phyloP scores from a whole-genome alignment of 2,329 filamentous ascomycete species.

The Ilyonectria robusta region DNA sequence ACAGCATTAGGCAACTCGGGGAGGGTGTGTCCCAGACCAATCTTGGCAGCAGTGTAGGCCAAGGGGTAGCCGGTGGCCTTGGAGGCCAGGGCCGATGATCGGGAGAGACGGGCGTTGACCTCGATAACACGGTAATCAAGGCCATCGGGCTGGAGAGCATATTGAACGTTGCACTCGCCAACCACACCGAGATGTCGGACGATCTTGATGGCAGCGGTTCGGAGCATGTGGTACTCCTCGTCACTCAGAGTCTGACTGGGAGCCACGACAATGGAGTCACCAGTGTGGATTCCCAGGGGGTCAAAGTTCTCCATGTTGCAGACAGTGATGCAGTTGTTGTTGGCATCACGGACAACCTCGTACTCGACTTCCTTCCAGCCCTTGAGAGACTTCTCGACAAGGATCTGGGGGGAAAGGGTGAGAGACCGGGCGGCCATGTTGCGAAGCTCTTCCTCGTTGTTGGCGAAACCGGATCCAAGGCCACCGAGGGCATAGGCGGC shows the following conservation, averaged over 20 bases:
- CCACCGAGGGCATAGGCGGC: conserved; percentile 97
- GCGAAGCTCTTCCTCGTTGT: conserved; percentile 92
- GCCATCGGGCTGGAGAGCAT: conserved; percentile 95
- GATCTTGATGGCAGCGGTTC: conserved; percentile 97
- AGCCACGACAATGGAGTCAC: conserved; percentile 98
- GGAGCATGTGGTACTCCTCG: conserved; percentile 99
- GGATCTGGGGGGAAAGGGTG: conserved; percentile 93
- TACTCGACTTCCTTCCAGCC: conserved; percentile 99
- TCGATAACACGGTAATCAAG: conserved; percentile 99
- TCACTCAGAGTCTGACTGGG: conserved; percentile 97
- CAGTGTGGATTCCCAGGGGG: conserved; percentile 96
- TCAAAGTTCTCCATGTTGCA: conserved; percentile 92
- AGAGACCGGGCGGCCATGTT: conserved; percentile 94
- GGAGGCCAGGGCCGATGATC: conserved; percentile 95
- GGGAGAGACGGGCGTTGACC: conserved; percentile 97
- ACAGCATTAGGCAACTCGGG: conserved; percentile 98
- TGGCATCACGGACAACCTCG: conserved; percentile 95
- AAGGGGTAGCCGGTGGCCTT: conserved; percentile 98
- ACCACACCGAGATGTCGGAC: conserved; percentile 97
- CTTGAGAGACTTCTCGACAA: conserved; percentile 98
- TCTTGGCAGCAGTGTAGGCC: conserved; percentile 98
- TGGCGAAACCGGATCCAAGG: conserved; percentile 95
- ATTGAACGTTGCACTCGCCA: conserved; percentile 98
- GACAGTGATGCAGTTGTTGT: conserved; percentile 99
- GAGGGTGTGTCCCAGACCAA: conserved; percentile 94